Conservation (phyloP, 2,329 filamentous ascomycete species). For the Ophiostoma populinum region DNA sequence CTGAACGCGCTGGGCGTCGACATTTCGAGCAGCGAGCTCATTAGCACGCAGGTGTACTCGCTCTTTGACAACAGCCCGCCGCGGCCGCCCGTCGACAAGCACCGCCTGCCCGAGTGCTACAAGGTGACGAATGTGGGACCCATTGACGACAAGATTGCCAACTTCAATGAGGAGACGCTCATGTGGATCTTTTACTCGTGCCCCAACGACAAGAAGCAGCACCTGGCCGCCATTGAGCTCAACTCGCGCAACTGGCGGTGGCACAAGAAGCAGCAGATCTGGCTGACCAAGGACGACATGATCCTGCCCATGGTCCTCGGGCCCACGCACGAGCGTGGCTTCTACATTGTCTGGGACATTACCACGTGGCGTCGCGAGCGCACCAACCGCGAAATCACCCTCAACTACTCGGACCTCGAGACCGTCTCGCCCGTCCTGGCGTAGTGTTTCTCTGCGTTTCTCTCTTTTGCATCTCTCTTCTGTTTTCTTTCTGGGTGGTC, state of each 20-base stretch:
- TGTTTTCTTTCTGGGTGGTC: neutral
- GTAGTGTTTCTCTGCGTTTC: constrained; percentile 3
- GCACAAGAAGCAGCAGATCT: constrained; percentile 49
- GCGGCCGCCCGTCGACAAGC: constrained; percentile 37
- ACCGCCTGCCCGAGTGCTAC: constrained; percentile 47
- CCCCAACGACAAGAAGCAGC: constrained; percentile 43
- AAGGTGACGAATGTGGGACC: constrained; percentile 48
- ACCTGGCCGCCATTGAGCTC: constrained; percentile 44
- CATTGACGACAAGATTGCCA: constrained; percentile 46
- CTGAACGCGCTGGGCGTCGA: constrained; percentile 40
- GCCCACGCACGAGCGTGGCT: constrained; percentile 43
- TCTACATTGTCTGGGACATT: constrained; percentile 49
- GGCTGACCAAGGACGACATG: constrained; percentile 50
- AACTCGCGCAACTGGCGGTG: constrained; percentile 50
- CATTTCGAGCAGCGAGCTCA: constrained; percentile 35
- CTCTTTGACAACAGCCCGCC: constrained; percentile 43
- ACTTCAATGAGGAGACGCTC: constrained; percentile 51
- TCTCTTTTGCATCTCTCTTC: neutral
- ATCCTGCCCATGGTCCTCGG: constrained; percentile 45
- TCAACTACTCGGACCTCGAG: constrained; percentile 46
- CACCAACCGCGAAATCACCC: constrained; percentile 32
- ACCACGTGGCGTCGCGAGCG: constrained; percentile 44
- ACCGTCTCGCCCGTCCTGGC: constrained; percentile 17
- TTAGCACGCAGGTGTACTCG: constrained; percentile 44
- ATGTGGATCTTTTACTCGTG: constrained; percentile 57